Evolutionary conservation across 2,329 filamentous ascomycete genomes (phyloP).

Genomic region (Penicillium sp.): DNA sequence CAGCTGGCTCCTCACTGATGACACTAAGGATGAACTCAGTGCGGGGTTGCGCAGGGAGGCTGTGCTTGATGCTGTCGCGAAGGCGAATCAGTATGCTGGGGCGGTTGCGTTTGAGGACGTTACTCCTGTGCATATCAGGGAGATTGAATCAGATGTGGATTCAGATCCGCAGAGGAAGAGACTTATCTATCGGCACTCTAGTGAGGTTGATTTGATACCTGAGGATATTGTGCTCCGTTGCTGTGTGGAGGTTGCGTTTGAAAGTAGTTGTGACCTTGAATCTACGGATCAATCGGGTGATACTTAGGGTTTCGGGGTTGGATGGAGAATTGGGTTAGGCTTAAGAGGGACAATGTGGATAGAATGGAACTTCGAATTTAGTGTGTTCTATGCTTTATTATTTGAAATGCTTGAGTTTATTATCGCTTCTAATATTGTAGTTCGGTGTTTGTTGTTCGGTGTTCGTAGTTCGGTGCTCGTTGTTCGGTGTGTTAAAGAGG

Average conservation of each 20-base stretch:
- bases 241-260: not conserved
- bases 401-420: too few species aligned
- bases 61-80: not conserved
- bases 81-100: not conserved
- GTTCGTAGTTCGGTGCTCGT: not conserved
- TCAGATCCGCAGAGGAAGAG: not conserved
- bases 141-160: not conserved
- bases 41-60: not conserved
- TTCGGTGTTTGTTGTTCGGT: not conserved
- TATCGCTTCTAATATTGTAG: too few species aligned
- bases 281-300: not conserved
- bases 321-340: not conserved
- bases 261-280: not conserved
- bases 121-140: not conserved
- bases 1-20: not conserved
- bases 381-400: not conserved
- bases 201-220: not conserved
- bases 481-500: constrained; percentile 3
- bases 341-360: too few species aligned
- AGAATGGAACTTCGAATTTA: not conserved
- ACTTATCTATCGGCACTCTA: not conserved
- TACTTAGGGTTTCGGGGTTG: not conserved
- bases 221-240: not conserved
- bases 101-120: not conserved
- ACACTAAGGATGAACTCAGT: not conserved